Base-by-base conservation (phyloP, 179 eudicot species). In the Spergularia azorica region DNA sequence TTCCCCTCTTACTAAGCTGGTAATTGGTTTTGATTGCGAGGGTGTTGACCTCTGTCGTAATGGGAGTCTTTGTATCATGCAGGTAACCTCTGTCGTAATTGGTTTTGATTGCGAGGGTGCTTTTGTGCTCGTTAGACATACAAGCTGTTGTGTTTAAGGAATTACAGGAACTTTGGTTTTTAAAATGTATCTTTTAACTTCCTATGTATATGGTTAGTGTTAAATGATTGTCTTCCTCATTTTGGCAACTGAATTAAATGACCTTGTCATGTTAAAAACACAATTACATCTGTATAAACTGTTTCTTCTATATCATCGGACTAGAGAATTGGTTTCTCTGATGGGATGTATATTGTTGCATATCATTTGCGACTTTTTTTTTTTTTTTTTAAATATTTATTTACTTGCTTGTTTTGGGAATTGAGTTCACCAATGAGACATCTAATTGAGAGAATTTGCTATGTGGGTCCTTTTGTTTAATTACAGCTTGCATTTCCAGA, bases 11-110 rank as follows among this genome's bases (percentile, higher is more conserved):
- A 83, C 68, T 38, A 87, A 90, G 78, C 77, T 92, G 69, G 92
- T 89, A 10, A 84, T 92, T 82, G 97, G 98, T 51, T 91, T 92
- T 76, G 98, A 95, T 70, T 95, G 97, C 82, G 98, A 95, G 82
- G 98, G 97, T 78, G 98, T 89, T 79, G 95, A 94, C 79, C 97
- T 95, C 21, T 88, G 98, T 85, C 90, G 96, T 60, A 32, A 85
- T 71, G 97, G 98, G 75, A 81, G 89, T 77, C 96, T 95, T 72
- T 95, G 98, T 80, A 88, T 95, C 58, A 95, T 95, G 91, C 98
- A 95, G 98, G 97, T 91, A 64, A 65, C 62, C n/a, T n/a, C n/a
- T n/a, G n/a, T n/a, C n/a, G n/a, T n/a, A n/a, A n/a, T n/a, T n/a
- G n/a, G n/a, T n/a, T n/a, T n/a, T n/a, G n/a, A n/a, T n/a, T n/a